Conservation (phyloP, 1,139 yeast species). For the Yamadazyma siamensis region DNA sequence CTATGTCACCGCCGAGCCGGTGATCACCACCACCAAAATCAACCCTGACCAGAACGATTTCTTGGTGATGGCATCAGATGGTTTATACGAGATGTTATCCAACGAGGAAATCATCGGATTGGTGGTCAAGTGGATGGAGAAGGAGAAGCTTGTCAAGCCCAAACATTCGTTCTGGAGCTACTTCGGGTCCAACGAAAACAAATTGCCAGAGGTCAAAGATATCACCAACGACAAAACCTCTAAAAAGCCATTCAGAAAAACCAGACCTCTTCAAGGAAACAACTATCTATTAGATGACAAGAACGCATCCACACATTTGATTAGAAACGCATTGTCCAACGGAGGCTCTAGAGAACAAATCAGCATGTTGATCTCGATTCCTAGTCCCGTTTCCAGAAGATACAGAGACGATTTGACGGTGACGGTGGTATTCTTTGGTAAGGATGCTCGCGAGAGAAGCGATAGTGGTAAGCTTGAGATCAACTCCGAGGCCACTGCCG, state of each 20-base stretch:
- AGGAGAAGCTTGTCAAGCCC: conserved; percentile 60
- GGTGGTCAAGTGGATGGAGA: conserved; percentile 92
- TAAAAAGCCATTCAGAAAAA: conserved; percentile 44
- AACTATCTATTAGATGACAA: conserved; percentile 66
- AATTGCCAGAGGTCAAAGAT: conserved; percentile 62
- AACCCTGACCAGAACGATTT: conserved; percentile 74
- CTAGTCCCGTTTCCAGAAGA: conserved; percentile 88
- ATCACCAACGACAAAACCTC: conserved; percentile 52
- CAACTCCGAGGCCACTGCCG: conserved; percentile 57
- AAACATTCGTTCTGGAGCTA: conserved; percentile 49
- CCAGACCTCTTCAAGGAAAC: conserved; percentile 33
- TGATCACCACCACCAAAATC: conserved; percentile 76
- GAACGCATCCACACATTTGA: conserved; percentile 88
- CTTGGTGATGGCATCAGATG: conserved; percentile 91
- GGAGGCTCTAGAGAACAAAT: conserved; percentile 89
- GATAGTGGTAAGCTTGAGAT: conserved; percentile 51
- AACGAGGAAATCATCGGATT: conserved; percentile 91
- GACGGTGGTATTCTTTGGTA: conserved; percentile 89
- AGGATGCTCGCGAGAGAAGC: conserved; percentile 39
- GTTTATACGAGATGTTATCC: conserved; percentile 84
- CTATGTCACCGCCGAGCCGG: conserved; percentile 96
- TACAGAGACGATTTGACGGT: conserved; percentile 96
- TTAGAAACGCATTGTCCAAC: conserved; percentile 86
- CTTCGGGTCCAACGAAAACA: conserved; percentile 46
- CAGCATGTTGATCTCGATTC: conserved; percentile 83